Evolutionary conservation across 2,329 filamentous ascomycete genomes (phyloP), one percentile per base, ranked within the genome.

Genomic region (Claviceps sp.): DNA sequence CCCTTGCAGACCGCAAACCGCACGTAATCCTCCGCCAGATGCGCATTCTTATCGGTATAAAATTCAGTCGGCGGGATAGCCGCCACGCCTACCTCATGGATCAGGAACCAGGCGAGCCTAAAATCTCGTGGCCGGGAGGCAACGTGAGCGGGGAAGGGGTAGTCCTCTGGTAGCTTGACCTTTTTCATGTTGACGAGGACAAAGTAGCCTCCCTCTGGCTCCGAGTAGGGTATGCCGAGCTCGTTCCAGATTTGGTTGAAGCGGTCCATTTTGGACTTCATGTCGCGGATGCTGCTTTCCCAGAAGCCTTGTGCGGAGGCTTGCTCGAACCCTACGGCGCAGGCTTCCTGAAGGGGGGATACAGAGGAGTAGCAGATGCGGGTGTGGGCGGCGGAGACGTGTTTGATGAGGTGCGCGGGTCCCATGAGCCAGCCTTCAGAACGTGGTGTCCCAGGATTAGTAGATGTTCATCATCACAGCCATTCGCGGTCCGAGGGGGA

Each of bases 31-130:
- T 96, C 87, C 0, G 87, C 93, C 59, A 96, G 80, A 61, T 86
- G 81, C 29, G 86, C 81, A 62, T 95, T 95, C 44, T 68, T 71
- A 17, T 88, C 83, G 0, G 91, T 96, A 66, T 96, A 97, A 68
- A 98, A 98, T 68, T 98, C 93, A 0, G 90, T 95, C 0, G 93
- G 93, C 17, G 93, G 93, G 56, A 98, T 96, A 8, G 91, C 90
- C 2, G 93, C 93, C 29, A 98, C 88, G 9, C 93, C 93, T 20
- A 98, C 75, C 72, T 98, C 91, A 66, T 90, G 90, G 68, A 98
- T 98, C 60, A 96, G 71, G 71, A 97, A 97, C 91, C 91, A 98
- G 38, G 83, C 81, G 46, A 98, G 78, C 74, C 95, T 88, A 71
- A 97, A 98, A 66, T 98, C 93, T 34, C 93, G 77, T 23, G 93